Conservation (phyloP, 164 flowering plant species). For the Tetracentron sinense region DNA sequence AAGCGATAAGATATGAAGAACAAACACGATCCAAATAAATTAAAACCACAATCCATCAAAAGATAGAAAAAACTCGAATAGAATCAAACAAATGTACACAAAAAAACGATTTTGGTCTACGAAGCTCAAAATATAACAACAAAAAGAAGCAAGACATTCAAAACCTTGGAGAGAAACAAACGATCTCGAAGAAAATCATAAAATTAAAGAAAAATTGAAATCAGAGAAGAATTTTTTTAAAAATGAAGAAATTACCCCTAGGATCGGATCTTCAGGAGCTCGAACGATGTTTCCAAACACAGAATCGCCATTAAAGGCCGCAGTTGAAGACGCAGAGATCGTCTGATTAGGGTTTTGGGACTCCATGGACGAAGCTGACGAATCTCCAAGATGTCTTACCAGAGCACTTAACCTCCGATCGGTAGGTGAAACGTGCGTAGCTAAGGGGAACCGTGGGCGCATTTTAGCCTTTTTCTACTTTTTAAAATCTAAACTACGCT, state of each 20-base stretch:
- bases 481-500: conserved; percentile 8
- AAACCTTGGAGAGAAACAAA: neutral
- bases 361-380: conserved; percentile 21
- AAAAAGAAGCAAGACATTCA: neutral
- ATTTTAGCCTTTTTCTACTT: conserved; percentile 11
- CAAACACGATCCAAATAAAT: neutral
- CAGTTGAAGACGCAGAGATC: conserved; percentile 41
- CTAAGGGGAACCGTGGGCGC: conserved; percentile 20
- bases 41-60: neutral
- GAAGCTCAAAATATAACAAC: neutral
- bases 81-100: neutral
- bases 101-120: neutral
- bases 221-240: too few relatives aligned
- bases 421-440: conserved; percentile 17
- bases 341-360: conserved; percentile 20
- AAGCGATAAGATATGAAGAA: too few relatives aligned
- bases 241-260: conserved; percentile 53
- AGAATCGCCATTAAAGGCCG: conserved; percentile 41
- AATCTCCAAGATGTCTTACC: conserved; percentile 23
- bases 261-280: conserved; percentile 97
- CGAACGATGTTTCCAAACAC: conserved; percentile 68
- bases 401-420: conserved; percentile 38
- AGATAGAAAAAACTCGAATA: neutral
- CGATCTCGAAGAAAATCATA: neutral
- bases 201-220: neutral